Evolutionary conservation across 2,329 filamentous ascomycete species (phyloP), one percentile per base, ranked within the genome.

Genomic region (Ophioceras dolichostomum): DNA sequence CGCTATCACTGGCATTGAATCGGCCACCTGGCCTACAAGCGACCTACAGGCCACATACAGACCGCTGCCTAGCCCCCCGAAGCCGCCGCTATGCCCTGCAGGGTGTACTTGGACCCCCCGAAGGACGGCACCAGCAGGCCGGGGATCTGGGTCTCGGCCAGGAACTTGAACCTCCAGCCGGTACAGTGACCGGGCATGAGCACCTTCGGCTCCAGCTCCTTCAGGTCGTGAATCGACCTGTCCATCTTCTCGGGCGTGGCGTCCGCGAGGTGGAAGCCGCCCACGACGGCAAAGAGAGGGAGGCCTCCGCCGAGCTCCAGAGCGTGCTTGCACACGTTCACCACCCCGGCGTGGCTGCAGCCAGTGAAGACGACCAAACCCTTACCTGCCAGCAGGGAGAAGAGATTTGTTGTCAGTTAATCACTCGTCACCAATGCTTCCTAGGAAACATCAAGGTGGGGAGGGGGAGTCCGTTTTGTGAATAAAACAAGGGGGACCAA

Each of bases 361-460:
- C 68, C 70, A 0, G 68, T 71, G 46, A 74, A 70, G 16, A 73
- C 55, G 2, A 74, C 64, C 3, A 73, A 56, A 0, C 70, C 70
- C 42, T 64, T 67, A 10, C 53, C 66, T 68, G 37, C n/a, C n/a
- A n/a, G n/a, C n/a, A n/a, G n/a, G n/a, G n/a, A n/a, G n/a, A n/a
- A n/a, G n/a, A n/a, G n/a, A n/a, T n/a, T n/a, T n/a, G n/a, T n/a
- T n/a, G n/a, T n/a, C n/a, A n/a, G n/a, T n/a, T n/a, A n/a, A n/a
- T n/a, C n/a, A n/a, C n/a, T n/a, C n/a, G n/a, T n/a, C n/a, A n/a
- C n/a, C n/a, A n/a, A n/a, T n/a, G n/a, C n/a, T n/a, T n/a, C n/a
- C n/a, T n/a, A n/a, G n/a, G n/a, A n/a, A n/a, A n/a, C n/a, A n/a
- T n/a, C n/a, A n/a, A n/a, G n/a, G n/a, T n/a, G n/a, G n/a, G n/a